Evolutionary conservation across 129 eudicot species (phyloP), one percentile per base, ranked within the genome.

Genomic region (Chrysanthemum seticuspe): DNA sequence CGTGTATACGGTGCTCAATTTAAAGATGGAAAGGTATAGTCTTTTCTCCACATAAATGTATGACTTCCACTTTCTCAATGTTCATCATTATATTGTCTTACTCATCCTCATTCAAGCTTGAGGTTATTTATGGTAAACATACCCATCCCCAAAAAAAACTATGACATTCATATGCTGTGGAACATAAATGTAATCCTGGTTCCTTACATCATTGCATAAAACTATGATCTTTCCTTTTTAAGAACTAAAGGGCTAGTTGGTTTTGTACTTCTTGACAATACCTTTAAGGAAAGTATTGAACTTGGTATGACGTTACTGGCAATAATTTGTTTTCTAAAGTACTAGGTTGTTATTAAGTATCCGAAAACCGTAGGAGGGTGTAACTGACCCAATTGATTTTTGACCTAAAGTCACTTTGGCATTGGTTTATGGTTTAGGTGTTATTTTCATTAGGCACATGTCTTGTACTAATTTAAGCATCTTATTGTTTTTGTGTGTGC

Each of bases 1-100:
- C 91, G 97, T 61, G 99, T 94, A 65, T 94, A 72, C 76, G 89
- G 96, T 25, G 97, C 99, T 77, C 89, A 87, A 68, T 83, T 86
- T 74, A 89, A 88, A 68, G 97, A 88, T 50, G 99, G 99, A 65
- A 83, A 85, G 94, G 98, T 92, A 85, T 47, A 7, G 53, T 68
- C 1, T 27, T 52, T 31, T 36, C 13, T 59, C 29, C 27, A 59
- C 62, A 29, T 68, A 50, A n/a, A 27, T 5, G 13, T 21, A 13
- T 1, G 16, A 48, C 45, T 48, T 60, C 2, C 44, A 66, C 23
- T 66, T 40, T 12, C 16, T 34, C 66, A 15, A 16, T 63, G 11
- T 74, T n/a, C 45, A n/a, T 15, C 65, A 60, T 60, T 19, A 23
- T 25, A 18, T 19, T 19, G 21, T 19, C 21, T 19, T 19, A 19